Conservation (phyloP, 441 rosid genomes). For the Gossypium aridum region DNA sequence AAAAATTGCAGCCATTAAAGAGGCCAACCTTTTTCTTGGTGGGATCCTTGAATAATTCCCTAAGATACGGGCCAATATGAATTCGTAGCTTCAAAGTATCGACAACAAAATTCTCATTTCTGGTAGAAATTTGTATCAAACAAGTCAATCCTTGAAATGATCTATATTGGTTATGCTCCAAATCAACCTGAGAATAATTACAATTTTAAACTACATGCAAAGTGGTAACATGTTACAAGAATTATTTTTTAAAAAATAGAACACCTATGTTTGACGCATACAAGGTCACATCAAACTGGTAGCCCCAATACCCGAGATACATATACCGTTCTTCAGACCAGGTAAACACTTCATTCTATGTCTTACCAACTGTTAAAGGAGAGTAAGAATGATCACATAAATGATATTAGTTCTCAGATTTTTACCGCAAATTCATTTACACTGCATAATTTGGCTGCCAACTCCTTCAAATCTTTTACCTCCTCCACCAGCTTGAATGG, state of each 20-base stretch:
- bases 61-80: constrained; percentile 77
- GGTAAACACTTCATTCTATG: neutral
- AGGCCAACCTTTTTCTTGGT: constrained; percentile 71
- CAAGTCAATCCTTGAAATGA: constrained; percentile 97
- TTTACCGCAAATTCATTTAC: constrained; percentile 82
- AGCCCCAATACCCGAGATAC: neutral
- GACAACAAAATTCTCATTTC: constrained; percentile 81
- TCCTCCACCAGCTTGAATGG: constrained; percentile 70
- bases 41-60: constrained; percentile 89
- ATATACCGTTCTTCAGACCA: neutral
- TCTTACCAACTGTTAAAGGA: neutral
- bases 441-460: constrained; percentile 53
- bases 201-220: neutral
- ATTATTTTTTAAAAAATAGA: neutral
- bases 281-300: neutral
- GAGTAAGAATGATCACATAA: neutral
- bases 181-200: constrained; percentile 60
- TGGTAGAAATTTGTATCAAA: constrained; percentile 71
- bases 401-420: constrained; percentile 10
- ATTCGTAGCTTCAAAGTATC: constrained; percentile 81
- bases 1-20: constrained; percentile 1
- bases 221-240: neutral
- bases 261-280: neutral
- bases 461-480: constrained; percentile 67
- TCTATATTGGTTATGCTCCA: constrained; percentile 95